phyloP scores from a whole-genome alignment of 495 filamentous ascomycete genomes.

The Trichocladium uniseriatum region DNA sequence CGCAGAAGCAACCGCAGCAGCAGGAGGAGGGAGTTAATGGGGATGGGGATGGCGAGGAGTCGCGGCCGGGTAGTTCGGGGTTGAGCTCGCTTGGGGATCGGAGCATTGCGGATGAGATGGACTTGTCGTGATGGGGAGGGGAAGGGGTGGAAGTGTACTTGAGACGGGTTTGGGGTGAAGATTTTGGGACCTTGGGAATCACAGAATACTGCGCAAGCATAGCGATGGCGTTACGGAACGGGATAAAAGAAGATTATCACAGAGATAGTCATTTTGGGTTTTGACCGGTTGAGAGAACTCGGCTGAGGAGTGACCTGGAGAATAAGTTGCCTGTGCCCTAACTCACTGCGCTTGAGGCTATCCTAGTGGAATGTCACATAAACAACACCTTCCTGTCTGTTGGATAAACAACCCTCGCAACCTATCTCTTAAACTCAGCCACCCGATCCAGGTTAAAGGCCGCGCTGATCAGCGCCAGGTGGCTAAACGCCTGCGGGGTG shows the following conservation, averaged over 20 bases:
- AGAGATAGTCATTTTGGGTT: background rate
- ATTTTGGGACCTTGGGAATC: background rate
- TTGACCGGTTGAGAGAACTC: background rate
- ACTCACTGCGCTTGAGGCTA: no score
- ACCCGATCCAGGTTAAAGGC: slow-evolving; percentile 60
- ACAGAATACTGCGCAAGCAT: slow-evolving; percentile 11
- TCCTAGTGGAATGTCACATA: no score
- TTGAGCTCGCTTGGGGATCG: slow-evolving; percentile 43
- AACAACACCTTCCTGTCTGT: background rate
- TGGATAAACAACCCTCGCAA: no score
- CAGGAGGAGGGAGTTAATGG: background rate
- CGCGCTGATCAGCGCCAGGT: slow-evolving; percentile 60
- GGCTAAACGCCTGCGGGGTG: slow-evolving; percentile 66
- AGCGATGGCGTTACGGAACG: slow-evolving; percentile 23
- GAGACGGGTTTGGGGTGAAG: background rate
- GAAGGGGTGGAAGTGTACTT: background rate
- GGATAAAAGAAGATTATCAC: background rate
- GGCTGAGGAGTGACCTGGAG: no score
- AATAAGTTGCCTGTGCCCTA: no score
- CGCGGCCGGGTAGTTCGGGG: slow-evolving; percentile 40
- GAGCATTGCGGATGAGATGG: slow-evolving; percentile 35
- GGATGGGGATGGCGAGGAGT: slow-evolving; percentile 23
- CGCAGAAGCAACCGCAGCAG: background rate
- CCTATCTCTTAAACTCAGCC: slow-evolving; percentile 19
- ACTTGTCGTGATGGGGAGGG: slow-evolving; percentile 10